Conservation (phyloP, 345 rosid species). For the Gossypium stocksii region DNA sequence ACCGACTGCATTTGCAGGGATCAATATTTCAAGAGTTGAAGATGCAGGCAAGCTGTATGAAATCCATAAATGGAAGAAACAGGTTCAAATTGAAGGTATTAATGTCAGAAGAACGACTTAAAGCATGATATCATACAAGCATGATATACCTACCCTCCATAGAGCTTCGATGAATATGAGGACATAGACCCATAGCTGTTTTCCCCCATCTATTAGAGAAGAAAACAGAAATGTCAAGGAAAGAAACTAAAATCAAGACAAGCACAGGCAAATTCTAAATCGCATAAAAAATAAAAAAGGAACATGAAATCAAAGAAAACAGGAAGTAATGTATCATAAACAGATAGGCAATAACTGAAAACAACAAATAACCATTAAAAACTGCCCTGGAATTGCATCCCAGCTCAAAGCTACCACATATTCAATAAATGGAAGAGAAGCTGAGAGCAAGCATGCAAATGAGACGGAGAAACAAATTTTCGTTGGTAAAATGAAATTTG, state of each 20-base stretch:
- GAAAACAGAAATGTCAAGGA: neutral
- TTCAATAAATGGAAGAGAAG: neutral
- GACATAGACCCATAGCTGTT: slow-evolving; percentile 59
- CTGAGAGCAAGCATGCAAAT: neutral
- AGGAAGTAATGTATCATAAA: neutral
- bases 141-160: slow-evolving; percentile 62
- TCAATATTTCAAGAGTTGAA: slow-evolving; percentile 61
- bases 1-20: slow-evolving; percentile 82
- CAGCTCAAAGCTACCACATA: neutral
- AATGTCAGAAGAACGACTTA: slow-evolving; percentile 1
- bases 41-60: slow-evolving; percentile 51
- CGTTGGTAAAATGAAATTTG: neutral
- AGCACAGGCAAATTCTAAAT: neutral
- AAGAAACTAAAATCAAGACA: neutral
- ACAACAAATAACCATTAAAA: neutral
- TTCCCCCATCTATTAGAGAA: slow-evolving; percentile 47
- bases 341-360: neutral
- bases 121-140: neutral
- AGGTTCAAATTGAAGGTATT: neutral
- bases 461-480: neutral
- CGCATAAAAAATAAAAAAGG: neutral
- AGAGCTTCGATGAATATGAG: slow-evolving; percentile 65
- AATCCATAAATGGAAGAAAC: slow-evolving; percentile 10
- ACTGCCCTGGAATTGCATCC: neutral
- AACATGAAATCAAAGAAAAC: neutral